Percentiles rank a stretch among this genome's conserved stretches.
Evolutionary conservation across 768 basidiomycete species (phyloP).

Genomic region (Boletus vinaceobasis): DNA sequence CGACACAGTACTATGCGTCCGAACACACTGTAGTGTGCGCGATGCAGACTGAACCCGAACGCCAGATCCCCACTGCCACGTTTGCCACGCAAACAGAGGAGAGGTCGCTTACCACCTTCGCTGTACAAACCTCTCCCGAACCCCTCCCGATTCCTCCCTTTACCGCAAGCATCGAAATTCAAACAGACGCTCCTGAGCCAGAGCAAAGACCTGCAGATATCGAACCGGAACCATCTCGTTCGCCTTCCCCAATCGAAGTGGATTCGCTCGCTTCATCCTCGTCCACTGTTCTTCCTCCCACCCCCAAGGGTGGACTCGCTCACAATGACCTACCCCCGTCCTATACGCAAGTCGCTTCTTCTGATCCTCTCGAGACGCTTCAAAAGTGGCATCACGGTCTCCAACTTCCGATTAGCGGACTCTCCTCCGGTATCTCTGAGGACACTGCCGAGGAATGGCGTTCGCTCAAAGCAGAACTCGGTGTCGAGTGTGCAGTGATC

Average conservation of each 20-base stretch:
- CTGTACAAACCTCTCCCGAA: slow-evolving; percentile 40
- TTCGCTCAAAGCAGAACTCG: slow-evolving; percentile 73
- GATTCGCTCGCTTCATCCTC: slow-evolving; percentile 71
- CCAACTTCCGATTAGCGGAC: slow-evolving; percentile 39
- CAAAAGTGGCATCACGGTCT: slow-evolving; percentile 71
- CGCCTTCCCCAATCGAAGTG: slow-evolving; percentile 43
- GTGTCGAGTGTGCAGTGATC: slow-evolving; percentile 72
- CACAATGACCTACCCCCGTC: slow-evolving; percentile 65
- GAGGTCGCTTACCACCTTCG: slow-evolving; percentile 18
- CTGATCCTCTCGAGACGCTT: slow-evolving; percentile 53
- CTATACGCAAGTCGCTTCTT: slow-evolving; percentile 58
- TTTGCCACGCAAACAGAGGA: slow-evolving; percentile 59
- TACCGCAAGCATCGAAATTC: slow-evolving; percentile 55
- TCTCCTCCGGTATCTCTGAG: slow-evolving; percentile 55
- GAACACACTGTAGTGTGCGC: slow-evolving; percentile 45
- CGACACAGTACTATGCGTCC: slow-evolving; percentile 63
- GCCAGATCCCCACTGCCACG: slow-evolving; percentile 43
- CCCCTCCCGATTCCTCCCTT: slow-evolving; percentile 27
- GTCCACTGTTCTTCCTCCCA: slow-evolving; percentile 68
- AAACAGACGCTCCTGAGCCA: slow-evolving; percentile 48
- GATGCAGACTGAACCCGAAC: slow-evolving; percentile 64
- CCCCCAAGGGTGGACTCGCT: slow-evolving; percentile 49
- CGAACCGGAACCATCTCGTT: slow-evolving; percentile 34
- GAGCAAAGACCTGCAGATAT: slow-evolving; percentile 33
- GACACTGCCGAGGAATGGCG: slow-evolving; percentile 76